phyloP scores from a whole-genome alignment of 73 alveolate species.

The Symbiodinium pilosum region DNA sequence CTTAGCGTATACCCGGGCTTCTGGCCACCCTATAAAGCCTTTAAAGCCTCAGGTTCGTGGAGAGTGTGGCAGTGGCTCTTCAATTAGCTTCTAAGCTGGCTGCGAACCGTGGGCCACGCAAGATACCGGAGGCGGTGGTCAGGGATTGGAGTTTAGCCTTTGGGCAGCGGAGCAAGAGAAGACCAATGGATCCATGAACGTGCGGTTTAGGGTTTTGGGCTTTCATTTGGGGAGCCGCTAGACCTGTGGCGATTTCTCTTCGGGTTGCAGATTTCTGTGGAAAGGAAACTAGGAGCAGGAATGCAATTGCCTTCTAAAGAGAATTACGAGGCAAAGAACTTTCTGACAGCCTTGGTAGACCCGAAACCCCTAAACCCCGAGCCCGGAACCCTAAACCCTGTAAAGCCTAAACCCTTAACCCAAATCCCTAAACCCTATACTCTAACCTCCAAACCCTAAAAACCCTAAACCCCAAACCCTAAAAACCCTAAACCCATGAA shows the following conservation, averaged over 20 bases:
- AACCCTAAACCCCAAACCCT: not conserved
- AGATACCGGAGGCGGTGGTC: not conserved
- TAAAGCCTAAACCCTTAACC: not conserved
- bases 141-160: not conserved
- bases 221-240: too few species aligned
- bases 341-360: too few species aligned
- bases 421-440: not conserved
- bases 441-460: not conserved
- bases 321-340: too few species aligned
- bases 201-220: too few species aligned
- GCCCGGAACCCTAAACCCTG: not conserved
- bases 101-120: not conserved
- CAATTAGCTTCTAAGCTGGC: not conserved
- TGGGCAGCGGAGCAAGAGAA: not conserved
- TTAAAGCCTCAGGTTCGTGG: too few species aligned
- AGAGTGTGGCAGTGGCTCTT: not conserved
- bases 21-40: too few species aligned
- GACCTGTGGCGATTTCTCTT: too few species aligned
- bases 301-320: not conserved
- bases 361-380: not conserved
- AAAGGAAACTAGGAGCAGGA: not conserved
- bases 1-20: too few species aligned
- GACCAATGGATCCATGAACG: too few species aligned
- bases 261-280: not conserved
- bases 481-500: too few species aligned